Percentiles rank a stretch among this genome's conserved stretches.
phyloP scores from a whole-genome alignment of 148 eudicot species.

The Gaultheria prostrata region DNA sequence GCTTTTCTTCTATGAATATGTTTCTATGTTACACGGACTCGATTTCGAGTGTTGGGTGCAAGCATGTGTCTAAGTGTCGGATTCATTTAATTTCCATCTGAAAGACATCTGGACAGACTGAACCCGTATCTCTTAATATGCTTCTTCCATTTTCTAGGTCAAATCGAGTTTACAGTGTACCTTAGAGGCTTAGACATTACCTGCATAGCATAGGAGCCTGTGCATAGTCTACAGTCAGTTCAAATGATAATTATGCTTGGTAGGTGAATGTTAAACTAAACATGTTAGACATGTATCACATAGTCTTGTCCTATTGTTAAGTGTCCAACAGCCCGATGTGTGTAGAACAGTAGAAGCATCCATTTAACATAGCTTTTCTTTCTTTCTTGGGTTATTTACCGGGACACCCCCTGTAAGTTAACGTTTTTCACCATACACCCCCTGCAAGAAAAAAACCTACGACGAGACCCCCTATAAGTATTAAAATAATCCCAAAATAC shows the following conservation, averaged over 20 bases:
- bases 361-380: not conserved
- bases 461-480: too few species aligned
- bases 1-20: not conserved
- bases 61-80: not conserved
- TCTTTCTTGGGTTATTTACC: too few species aligned
- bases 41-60: not conserved
- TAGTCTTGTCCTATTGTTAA: not conserved
- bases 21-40: not conserved
- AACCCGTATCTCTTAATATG: not conserved
- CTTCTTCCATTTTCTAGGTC: not conserved
- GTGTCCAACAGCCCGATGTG: not conserved
- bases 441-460: too few species aligned
- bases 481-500: too few species aligned
- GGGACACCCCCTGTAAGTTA: too few species aligned
- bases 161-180: not conserved
- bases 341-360: not conserved
- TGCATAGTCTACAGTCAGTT: not conserved
- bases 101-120: not conserved
- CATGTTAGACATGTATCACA: not conserved
- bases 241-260: too few species aligned
- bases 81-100: not conserved
- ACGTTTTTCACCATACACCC: too few species aligned
- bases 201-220: not conserved
- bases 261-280: not conserved
- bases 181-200: not conserved